Evolutionary conservation across 768 basidiomycete genomes (phyloP), one percentile per base, ranked within the genome.

Genomic region (Mycena metata): DNA sequence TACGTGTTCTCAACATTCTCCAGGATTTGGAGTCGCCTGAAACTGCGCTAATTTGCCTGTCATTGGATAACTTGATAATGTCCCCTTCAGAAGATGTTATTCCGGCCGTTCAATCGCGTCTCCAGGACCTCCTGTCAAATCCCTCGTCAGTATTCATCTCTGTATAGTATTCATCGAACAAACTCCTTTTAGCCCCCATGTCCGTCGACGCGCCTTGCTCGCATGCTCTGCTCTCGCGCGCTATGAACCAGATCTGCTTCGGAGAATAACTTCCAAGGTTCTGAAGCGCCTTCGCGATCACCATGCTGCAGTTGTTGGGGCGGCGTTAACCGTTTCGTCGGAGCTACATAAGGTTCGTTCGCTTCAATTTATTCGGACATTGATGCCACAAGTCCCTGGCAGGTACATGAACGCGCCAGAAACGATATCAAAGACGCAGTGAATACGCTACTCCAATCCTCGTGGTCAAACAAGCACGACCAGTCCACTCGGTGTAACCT

Each of bases 1-100:
- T 59, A 49, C 9, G 24, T 42, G 9, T 33, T 10, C 52, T 60
- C 12, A 41, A 19, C 33, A 36, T 12, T 54, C 35, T 10, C 35
- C 71, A 95, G 94, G 94, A 96, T 74, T 76, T 96, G 33, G 92
- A 94, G 77, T 88, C 87, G 58, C 68, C 82, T 3, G 79, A 82
- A 3, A 70, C 86, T 47, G 73, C 89, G 21, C 85, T 86, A 16
- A 89, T 94, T 65, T 91, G 88, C 70, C 84, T 95, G 39, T 93
- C 93, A 19, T 81, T 95, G 49, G 90, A 94, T 71, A 86, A 85
- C 52, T 82, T 95, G 49, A 88, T 90, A 63, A 82, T 85, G 51
- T 83, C 82, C 19, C 85, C 90, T 3, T 89, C 84, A 16, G 86
- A 88, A 72, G 90, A 93, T 67, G 85, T 92, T 56, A 85, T 94